Conservation (phyloP, 2,329 filamentous ascomycete genomes). For the Aspergillus pseudoterreus region DNA sequence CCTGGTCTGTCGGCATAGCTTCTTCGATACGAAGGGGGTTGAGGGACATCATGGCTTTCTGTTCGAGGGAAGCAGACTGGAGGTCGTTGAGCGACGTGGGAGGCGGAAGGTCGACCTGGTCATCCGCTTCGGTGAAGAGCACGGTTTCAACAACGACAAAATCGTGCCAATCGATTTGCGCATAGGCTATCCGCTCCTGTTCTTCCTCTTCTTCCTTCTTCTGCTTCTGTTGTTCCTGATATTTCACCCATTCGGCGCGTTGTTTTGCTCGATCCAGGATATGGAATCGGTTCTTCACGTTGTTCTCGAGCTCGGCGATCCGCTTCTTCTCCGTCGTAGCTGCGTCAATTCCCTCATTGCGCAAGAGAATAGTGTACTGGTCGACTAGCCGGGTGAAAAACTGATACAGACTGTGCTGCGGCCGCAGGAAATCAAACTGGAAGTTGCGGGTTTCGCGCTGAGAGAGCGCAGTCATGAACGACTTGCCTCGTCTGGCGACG, state of each 20-base stretch:
- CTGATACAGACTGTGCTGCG: constrained; percentile 93
- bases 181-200: constrained; percentile 71
- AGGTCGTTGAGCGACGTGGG: constrained; percentile 87
- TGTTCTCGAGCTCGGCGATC: constrained; percentile 68
- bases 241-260: constrained; percentile 82
- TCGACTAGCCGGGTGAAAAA: constrained; percentile 92
- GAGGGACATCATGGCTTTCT: constrained; percentile 87
- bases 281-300: constrained; percentile 74
- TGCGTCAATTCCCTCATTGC: constrained; percentile 64
- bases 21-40: constrained; percentile 85
- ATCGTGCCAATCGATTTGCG: constrained; percentile 95
- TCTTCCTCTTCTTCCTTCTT: constrained; percentile 86
- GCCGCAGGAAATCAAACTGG: constrained; percentile 93
- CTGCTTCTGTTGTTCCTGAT: constrained; percentile 77
- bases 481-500: constrained; percentile 86
- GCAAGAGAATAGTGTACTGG: constrained; percentile 80
- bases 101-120: constrained; percentile 78
- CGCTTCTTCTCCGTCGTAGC: constrained; percentile 69
- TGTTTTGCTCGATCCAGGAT: constrained; percentile 77
- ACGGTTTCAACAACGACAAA: constrained; percentile 96
- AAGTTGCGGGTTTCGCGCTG: constrained; percentile 87
- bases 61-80: constrained; percentile 89
- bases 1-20: constrained; percentile 79
- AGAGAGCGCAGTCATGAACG: constrained; percentile 84
- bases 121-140: constrained; percentile 83